Evolutionary conservation across 1,284 basidiomycete genomes (phyloP).

Genomic region (Trichosporon asahii): DNA sequence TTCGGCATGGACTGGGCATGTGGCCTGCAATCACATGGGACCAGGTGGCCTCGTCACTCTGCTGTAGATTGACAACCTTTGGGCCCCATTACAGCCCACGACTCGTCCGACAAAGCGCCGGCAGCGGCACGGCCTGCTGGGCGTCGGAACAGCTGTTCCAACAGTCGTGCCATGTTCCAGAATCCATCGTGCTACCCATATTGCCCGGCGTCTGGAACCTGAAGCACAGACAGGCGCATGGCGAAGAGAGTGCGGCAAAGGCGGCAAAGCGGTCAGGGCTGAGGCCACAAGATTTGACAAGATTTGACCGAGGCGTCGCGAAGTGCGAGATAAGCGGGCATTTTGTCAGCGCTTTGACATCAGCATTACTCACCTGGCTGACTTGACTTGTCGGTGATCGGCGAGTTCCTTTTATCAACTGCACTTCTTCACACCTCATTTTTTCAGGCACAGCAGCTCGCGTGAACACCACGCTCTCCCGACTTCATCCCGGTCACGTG

Average conservation of each 20-base stretch:
- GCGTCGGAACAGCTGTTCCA: not conserved
- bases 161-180: not conserved
- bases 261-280: not conserved
- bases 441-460: not conserved
- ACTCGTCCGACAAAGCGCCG: too few relatives aligned
- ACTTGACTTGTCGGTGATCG: not conserved
- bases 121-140: too few relatives aligned
- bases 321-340: not conserved
- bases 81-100: too few relatives aligned
- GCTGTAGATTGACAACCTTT: not conserved
- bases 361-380: not conserved
- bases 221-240: not conserved
- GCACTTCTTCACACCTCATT: not conserved
- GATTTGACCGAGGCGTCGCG: not conserved
- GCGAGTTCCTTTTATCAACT: not conserved
- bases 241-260: not conserved
- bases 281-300: too few relatives aligned
- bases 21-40: not conserved
- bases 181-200: not conserved
- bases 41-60: not conserved
- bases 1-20: not conserved
- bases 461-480: not conserved
- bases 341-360: not conserved
- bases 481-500: not conserved
- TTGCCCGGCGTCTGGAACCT: not conserved